A percentile compares a stretch with the other conserved stretches of the same genome.
These are phyloP conservation scores for Pythium rishiriense DNA, from an alignment of 352 stramenopile genomes.

Conservation along the genomic window DNA sequence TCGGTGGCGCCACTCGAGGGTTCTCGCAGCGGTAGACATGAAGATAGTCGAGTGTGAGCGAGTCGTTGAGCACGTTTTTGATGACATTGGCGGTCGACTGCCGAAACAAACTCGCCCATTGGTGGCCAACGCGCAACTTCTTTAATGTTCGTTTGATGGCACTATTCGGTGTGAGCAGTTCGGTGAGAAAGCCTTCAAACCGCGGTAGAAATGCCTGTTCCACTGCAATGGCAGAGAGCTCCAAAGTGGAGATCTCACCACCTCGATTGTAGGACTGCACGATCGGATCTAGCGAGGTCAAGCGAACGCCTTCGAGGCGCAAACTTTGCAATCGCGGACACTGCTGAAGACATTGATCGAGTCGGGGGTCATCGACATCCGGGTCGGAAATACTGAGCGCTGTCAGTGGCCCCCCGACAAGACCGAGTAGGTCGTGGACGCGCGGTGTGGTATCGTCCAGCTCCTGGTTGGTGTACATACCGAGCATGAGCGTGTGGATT, in stretches of 20 bases:
- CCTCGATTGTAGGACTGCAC: background rate
- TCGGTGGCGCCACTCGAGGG: background rate
- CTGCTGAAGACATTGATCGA: background rate
- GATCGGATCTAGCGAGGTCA: background rate
- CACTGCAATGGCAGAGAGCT: background rate
- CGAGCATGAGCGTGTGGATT: background rate
- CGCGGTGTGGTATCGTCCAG: background rate
- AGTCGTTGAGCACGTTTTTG: background rate
- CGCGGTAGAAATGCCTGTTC: background rate
- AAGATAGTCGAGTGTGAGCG: background rate
- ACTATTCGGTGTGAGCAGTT: background rate
- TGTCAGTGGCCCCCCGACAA: background rate
- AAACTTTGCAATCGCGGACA: background rate
- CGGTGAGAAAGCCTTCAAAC: background rate
- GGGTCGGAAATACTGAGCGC: background rate
- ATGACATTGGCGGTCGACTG: background rate
- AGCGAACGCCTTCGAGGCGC: background rate
- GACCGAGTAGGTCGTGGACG: background rate
- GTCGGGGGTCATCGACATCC: background rate
- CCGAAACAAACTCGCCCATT: background rate
- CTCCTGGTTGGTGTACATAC: background rate
- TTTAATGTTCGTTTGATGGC: constrained; percentile 1
- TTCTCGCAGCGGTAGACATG: background rate
- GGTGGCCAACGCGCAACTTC: background rate
- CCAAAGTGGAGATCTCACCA: background rate